Evolutionary conservation across 441 rosid genomes (phyloP).

Genomic region (Pelargonium fulgidum): DNA sequence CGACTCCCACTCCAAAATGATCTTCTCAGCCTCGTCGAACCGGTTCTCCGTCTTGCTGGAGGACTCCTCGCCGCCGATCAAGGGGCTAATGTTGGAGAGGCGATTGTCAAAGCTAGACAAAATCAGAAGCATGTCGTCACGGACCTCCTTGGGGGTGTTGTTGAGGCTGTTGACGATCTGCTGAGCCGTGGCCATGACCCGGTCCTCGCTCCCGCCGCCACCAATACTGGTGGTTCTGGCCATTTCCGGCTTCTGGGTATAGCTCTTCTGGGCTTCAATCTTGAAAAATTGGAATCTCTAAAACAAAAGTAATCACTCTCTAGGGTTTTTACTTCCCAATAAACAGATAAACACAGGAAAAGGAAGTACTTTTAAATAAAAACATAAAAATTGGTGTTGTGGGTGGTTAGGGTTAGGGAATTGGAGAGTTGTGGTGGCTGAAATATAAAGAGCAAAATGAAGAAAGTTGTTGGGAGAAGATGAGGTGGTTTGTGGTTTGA

Average conservation of each 20-base stretch:
- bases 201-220: constrained; percentile 60
- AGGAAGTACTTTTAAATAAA: too few relatives aligned
- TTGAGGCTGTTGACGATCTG: constrained; percentile 83
- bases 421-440: too few relatives aligned
- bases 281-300: not conserved
- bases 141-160: constrained; percentile 78
- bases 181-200: constrained; percentile 93
- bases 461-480: too few relatives aligned
- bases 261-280: not conserved
- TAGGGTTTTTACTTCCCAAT: too few relatives aligned
- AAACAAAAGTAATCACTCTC: not conserved
- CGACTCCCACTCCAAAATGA: constrained; percentile 52
- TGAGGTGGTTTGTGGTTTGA: too few relatives aligned
- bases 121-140: constrained; percentile 90
- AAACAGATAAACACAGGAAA: too few relatives aligned
- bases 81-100: constrained; percentile 73
- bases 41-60: constrained; percentile 21
- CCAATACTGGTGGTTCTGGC: constrained; percentile 36
- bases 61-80: constrained; percentile 35
- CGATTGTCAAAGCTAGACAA: constrained; percentile 94
- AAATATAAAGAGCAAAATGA: too few relatives aligned
- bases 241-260: constrained; percentile 15
- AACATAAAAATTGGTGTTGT: too few relatives aligned
- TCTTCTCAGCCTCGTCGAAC: constrained; percentile 50
- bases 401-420: too few relatives aligned